Percentiles rank a stretch among this genome's conserved stretches.
These are phyloP conservation scores for Theileria sp. DNA, from an alignment of 169 alveolate species.

Conservation along the genomic window DNA sequence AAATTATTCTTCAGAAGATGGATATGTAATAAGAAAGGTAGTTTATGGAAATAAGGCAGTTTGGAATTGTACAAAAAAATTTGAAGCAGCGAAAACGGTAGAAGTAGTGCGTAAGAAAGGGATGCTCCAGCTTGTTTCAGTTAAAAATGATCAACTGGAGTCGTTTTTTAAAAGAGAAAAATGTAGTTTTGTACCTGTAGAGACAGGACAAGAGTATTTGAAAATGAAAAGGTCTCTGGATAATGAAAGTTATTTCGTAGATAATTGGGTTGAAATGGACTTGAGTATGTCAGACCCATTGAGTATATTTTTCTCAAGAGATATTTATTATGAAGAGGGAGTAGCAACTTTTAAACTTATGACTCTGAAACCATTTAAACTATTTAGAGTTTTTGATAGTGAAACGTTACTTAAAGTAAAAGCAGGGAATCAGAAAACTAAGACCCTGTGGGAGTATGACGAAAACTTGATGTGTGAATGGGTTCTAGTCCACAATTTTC, in stretches of 20 bases:
- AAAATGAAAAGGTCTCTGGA: background rate
- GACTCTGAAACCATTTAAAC: background rate
- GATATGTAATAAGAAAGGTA: background rate
- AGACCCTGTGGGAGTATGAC: background rate
- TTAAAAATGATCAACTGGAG: background rate
- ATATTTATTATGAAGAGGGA: background rate
- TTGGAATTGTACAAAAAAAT: background rate
- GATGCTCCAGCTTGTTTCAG: background rate
- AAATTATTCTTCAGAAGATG: background rate
- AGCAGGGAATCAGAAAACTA: background rate
- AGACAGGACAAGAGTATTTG: background rate
- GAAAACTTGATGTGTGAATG: background rate
- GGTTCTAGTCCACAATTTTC: background rate
- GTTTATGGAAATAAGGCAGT: background rate
- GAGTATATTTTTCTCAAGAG: background rate
- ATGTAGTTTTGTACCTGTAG: background rate
- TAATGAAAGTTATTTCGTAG: background rate
- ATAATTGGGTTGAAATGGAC: slow-evolving; percentile 1
- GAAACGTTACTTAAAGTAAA: background rate
- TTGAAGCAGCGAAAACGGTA: slow-evolving; percentile 2
- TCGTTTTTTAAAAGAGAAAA: background rate
- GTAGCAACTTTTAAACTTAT: background rate
- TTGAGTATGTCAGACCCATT: background rate
- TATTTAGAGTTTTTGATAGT: slow-evolving; percentile 1
- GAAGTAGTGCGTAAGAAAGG: background rate